These are phyloP conservation scores for Tricholoma sp. DNA, from an alignment of 768 basidiomycete genomes.

Conservation along the genomic window DNA sequence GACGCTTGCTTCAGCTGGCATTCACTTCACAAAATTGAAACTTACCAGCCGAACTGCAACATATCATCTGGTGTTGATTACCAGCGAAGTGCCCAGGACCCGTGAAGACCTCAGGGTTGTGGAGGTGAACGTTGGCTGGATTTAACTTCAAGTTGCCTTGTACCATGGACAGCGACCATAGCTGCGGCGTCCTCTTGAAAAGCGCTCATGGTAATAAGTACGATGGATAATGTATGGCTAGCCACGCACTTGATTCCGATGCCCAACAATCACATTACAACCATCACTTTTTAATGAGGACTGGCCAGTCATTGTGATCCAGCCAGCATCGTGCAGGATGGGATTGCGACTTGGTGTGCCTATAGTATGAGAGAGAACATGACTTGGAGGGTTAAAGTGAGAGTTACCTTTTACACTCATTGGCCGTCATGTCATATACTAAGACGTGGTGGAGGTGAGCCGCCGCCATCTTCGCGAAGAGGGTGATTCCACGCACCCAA, in stretches of 20 bases:
- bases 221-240: not conserved
- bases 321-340: not conserved
- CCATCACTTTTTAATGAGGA: not conserved
- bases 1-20: not conserved
- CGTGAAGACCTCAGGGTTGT: not conserved
- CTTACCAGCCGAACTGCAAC: not conserved
- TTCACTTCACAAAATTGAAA: not conserved
- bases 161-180: not conserved
- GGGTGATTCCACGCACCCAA: not conserved
- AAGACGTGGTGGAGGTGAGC: not conserved
- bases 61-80: not conserved
- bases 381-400: not conserved
- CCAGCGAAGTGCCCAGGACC: conserved; percentile 4
- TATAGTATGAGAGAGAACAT: not conserved
- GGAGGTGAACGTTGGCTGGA: not conserved
- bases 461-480: not conserved
- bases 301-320: not conserved
- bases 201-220: not conserved
- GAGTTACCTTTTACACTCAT: not conserved
- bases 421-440: not conserved
- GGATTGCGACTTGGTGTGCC: not conserved
- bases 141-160: not conserved
- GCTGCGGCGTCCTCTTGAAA: not conserved
- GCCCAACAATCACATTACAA: not conserved
- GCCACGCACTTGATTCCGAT: not conserved